These are phyloP conservation scores for Diplocarpon rosae DNA, from an alignment of 2,329 filamentous ascomycete genomes.

Conservation along the genomic window DNA sequence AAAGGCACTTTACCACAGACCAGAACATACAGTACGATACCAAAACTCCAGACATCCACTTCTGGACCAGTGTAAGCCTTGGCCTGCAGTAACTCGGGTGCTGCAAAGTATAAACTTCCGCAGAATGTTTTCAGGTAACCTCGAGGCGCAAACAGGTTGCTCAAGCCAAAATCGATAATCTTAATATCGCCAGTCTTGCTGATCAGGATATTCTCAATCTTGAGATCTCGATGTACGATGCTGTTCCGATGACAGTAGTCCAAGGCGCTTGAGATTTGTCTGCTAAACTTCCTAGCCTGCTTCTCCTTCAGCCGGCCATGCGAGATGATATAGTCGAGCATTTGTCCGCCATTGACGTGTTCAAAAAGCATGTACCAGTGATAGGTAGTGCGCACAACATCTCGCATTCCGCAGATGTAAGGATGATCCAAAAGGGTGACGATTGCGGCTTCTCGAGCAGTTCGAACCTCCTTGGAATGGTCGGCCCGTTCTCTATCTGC, in stretches of 20 bases:
- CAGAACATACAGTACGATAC: slow-evolving; percentile 91
- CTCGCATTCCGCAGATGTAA: slow-evolving; percentile 90
- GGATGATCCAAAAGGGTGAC: slow-evolving; percentile 90
- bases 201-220: slow-evolving; percentile 98
- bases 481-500: slow-evolving; percentile 79
- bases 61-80: slow-evolving; percentile 92
- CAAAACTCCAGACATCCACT: slow-evolving; percentile 98
- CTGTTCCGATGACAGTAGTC: slow-evolving; percentile 98
- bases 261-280: slow-evolving; percentile 90
- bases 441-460: slow-evolving; percentile 89
- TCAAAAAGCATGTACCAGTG: slow-evolving; percentile 99
- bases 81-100: slow-evolving; percentile 86
- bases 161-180: slow-evolving; percentile 96
- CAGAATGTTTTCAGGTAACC: slow-evolving; percentile 89
- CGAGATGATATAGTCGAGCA: slow-evolving; percentile 99
- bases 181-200: slow-evolving; percentile 99
- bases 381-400: slow-evolving; percentile 90
- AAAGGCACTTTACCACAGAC: slow-evolving; percentile 98
- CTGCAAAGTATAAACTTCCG: slow-evolving; percentile 94
- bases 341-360: slow-evolving; percentile 96
- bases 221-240: slow-evolving; percentile 93
- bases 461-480: slow-evolving; percentile 85
- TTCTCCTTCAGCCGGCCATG: slow-evolving; percentile 97
- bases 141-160: slow-evolving; percentile 84
- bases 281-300: slow-evolving; percentile 92